These are phyloP conservation scores for Flammula alnicola DNA, from an alignment of 1,284 basidiomycete genomes.

Conservation along the genomic window DNA sequence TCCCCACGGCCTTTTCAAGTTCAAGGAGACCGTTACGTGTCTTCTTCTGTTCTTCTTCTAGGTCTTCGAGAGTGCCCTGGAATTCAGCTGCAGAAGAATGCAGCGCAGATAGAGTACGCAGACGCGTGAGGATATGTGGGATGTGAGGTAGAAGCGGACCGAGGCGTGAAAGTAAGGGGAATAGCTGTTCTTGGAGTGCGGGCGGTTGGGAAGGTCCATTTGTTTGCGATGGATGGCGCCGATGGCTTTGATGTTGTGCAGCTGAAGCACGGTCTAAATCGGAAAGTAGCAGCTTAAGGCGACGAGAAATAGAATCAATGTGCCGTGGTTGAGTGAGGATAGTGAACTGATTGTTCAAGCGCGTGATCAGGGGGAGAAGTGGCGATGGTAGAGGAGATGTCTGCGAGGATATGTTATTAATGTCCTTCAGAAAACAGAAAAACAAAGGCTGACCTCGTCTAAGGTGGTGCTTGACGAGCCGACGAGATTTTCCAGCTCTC, in stretches of 20 bases:
- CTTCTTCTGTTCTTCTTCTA: constrained; percentile 75
- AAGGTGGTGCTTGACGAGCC: constrained; percentile 73
- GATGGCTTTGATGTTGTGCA: constrained; percentile 47
- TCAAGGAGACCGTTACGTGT: constrained; percentile 68
- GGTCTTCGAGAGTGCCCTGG: constrained; percentile 65
- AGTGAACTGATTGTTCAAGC: constrained; percentile 85
- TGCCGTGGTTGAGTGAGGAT: constrained; percentile 95
- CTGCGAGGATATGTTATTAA: constrained; percentile 34
- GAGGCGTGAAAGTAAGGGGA: constrained; percentile 83
- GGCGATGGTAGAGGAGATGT: constrained; percentile 77
- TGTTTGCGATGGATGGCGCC: constrained; percentile 44
- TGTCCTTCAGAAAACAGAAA: background rate
- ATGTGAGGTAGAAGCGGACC: constrained; percentile 89
- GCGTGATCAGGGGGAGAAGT: constrained; percentile 78
- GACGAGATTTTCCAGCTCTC: constrained; percentile 78
- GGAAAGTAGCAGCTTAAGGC: constrained; percentile 90
- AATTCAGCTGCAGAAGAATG: constrained; percentile 86
- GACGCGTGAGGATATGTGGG: constrained; percentile 86
- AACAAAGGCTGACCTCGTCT: constrained; percentile 62
- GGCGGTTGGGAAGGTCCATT: constrained; percentile 35
- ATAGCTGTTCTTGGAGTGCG: constrained; percentile 64
- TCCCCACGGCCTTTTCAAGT: constrained; percentile 68
- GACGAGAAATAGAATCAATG: constrained; percentile 93
- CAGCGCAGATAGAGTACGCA: constrained; percentile 82
- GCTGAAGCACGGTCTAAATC: constrained; percentile 89